These are phyloP conservation scores for Erysiphe pulchra DNA, from an alignment of 2,329 filamentous ascomycete genomes.

Conservation along the genomic window DNA sequence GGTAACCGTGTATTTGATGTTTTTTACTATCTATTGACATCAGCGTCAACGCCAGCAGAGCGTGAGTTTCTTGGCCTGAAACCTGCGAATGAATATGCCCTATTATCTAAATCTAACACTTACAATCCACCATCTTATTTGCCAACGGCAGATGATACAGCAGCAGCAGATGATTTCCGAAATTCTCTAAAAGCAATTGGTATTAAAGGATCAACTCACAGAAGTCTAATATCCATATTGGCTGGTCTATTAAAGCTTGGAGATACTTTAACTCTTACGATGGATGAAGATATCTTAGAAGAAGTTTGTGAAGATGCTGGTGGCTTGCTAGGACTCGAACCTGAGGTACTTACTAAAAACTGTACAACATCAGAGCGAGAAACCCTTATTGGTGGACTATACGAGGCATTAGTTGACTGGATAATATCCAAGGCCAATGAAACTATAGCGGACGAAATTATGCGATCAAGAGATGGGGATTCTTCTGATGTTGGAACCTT, in stretches of 20 bases:
- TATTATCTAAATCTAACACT: conserved; percentile 63
- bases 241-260: conserved; percentile 77
- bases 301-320: conserved; percentile 77
- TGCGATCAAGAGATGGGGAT: conserved; percentile 35
- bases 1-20: conserved; percentile 90
- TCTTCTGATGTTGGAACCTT: conserved; percentile 37
- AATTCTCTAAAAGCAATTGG: conserved; percentile 71
- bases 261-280: conserved; percentile 60
- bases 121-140: conserved; percentile 72
- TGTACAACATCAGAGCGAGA: conserved; percentile 67
- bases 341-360: conserved; percentile 52
- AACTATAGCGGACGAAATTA: conserved; percentile 54
- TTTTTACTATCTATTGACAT: conserved; percentile 88
- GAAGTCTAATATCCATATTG: conserved; percentile 63
- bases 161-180: conserved; percentile 81
- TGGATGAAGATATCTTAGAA: conserved; percentile 66
- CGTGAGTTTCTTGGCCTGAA: conserved; percentile 69
- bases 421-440: conserved; percentile 73
- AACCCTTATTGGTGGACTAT: conserved; percentile 61
- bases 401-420: conserved; percentile 89
- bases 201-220: conserved; percentile 64
- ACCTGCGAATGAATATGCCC: conserved; percentile 45
- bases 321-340: conserved; percentile 63
- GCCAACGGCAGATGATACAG: conserved; percentile 75
- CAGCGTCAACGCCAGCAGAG: conserved; percentile 71